Evolutionary conservation across 2,329 filamentous ascomycete species (phyloP).

Genomic region (Emericellopsis cladophorae): DNA sequence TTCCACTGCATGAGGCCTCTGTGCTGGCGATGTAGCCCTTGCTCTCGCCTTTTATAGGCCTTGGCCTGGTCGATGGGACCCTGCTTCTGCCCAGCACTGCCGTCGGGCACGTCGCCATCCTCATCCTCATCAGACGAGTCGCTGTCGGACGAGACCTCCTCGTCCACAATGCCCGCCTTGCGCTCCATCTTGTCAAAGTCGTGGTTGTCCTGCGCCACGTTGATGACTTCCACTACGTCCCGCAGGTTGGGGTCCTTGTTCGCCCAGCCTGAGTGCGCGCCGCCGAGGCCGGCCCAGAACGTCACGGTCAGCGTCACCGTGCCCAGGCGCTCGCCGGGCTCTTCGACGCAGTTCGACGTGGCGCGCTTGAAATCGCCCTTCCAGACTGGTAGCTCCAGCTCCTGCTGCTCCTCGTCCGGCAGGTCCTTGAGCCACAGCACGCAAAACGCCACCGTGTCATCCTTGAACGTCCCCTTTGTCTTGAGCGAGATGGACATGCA

Average conservation of each 20-base stretch:
- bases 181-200: slow-evolving; percentile 17
- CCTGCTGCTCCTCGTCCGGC: slow-evolving; percentile 50
- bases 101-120: slow-evolving; percentile 25
- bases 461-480: slow-evolving; percentile 24
- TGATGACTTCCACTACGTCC: slow-evolving; percentile 33
- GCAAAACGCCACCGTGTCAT: slow-evolving; percentile 47
- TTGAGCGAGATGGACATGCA: slow-evolving; percentile 44
- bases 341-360: slow-evolving; percentile 29
- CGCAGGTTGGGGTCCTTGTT: slow-evolving; percentile 18
- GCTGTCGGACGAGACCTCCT: slow-evolving; percentile 16
- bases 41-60: slow-evolving; percentile 47
- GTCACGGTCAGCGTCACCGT: slow-evolving; percentile 25
- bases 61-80: slow-evolving; percentile 33
- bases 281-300: slow-evolving; percentile 23
- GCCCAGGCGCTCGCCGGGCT: slow-evolving; percentile 33
- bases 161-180: slow-evolving; percentile 20
- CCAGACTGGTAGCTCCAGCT: slow-evolving; percentile 49
- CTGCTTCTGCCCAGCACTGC: slow-evolving; percentile 27
- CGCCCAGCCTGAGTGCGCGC: slow-evolving; percentile 21
- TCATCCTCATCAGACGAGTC: slow-evolving; percentile 20
- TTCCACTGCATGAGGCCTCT: slow-evolving; percentile 64
- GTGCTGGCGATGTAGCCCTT: slow-evolving; percentile 51
- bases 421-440: slow-evolving; percentile 61
- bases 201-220: slow-evolving; percentile 22
- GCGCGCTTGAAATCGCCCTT: slow-evolving; percentile 39